Evolutionary conservation across 139 green algal genomes (phyloP), one percentile per base, ranked within the genome.

Genomic region (Tetraselmis striata): DNA sequence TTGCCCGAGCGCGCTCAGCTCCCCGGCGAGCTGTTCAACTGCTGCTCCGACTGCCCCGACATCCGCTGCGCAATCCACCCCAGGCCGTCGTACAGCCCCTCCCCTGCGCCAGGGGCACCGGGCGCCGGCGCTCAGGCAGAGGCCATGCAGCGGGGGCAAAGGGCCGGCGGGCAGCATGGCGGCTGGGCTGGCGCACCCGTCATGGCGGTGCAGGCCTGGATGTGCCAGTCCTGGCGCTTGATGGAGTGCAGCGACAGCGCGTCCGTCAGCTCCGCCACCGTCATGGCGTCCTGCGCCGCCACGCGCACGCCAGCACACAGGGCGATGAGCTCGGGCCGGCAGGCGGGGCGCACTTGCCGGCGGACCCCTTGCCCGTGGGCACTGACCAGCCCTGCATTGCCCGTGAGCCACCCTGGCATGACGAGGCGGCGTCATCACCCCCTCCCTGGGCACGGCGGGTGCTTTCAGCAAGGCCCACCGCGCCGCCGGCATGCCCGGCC

Each of bases 31-130:
- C 18, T 67, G 18, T 67, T 67, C 18, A 25, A 67, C 18, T 67
- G 45, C 45, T 67, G 45, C 18, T 67, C 45, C 45, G 84, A 83
- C 31, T 85, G 58, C 26, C 77, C 59, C 25, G 87, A 83, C 1
- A 95, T 90, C n/a, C 88, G 85, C 83, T 92, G 85, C 2, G 91
- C 91, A 23, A 96, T 88, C 93, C 93, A 96, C 22, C 90, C 85
- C 30, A 96, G 80, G 0, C 90, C 92, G 26, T 96, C 93, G 28
- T 87, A 59, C 76, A 96, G 78, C 11, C 93, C 93, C 45, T 92
- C 85, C 2, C 93, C 45, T 67, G 45, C 18, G 45, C n/a, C n/a
- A n/a, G n/a, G 18, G 45, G 45, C 45, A 18, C 5, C 45, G 45
- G 45, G 5, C 11, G 45, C 45, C 5, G 45, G 11, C 5, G 18